Base-by-base conservation (phyloP, 2,329 filamentous ascomycete genomes). In the Exophiala bonariae region DNA sequence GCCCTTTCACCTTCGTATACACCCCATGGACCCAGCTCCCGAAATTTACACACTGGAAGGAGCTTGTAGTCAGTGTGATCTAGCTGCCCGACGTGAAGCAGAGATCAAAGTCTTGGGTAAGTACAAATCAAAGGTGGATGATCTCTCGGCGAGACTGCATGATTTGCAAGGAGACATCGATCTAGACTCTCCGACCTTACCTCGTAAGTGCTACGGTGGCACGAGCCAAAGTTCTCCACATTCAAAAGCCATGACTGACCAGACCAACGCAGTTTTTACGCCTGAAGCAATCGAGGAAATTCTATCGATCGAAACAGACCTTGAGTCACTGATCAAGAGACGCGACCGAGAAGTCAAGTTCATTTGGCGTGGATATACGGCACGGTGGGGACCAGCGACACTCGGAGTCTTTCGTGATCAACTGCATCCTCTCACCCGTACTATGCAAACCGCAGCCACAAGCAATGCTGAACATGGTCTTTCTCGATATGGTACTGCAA, bases 331-430 rank as follows among this genome's bases (percentile, higher is more conserved):
- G 16, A 28, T 51, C 13, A 36, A 45, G 14, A 31, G 18, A n/a
- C 55, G 53, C 4, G 54, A 58, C 32, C 23, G 23, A 10, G 43
- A 47, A 17, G 43, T 58, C 17, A 56, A 44, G 38, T 20, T 34
- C 13, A 44, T 58, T 16, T 58, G 56, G 56, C 31, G 19, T 10
- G 56, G 56, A 14, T 58, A 51, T 47, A 55, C 56, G 4, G 42
- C 38, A 20, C 52, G 56, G 3, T 58, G 56, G 56, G 56, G 56
- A n/a, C 56, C 56, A 14, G 56, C 41, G 10, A 51, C 54, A 1
- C 19, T 58, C 16, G 23, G 23, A 11, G 23, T 26, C 11, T 26
- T 26, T 11, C 23, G 23, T 6, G 11, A 6, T 26, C 6, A 26
- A 6, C 6, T 26, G 6, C 23, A 26, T 26, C 6, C 23, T 6